These are phyloP conservation scores for Fusarium chuoi DNA, from an alignment of 2,329 filamentous ascomycete genomes.

Conservation along the genomic window DNA sequence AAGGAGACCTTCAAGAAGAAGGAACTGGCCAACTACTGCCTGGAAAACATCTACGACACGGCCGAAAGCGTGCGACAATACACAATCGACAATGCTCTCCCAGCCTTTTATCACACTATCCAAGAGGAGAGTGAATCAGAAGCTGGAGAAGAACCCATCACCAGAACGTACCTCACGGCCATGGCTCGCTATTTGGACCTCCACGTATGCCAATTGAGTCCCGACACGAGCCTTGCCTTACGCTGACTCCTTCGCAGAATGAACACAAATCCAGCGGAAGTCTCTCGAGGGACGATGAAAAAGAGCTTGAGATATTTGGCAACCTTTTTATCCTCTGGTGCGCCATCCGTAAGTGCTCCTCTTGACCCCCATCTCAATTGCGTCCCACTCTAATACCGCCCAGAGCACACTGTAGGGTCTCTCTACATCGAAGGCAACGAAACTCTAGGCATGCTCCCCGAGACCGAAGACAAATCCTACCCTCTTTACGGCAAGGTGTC, in stretches of 20 bases:
- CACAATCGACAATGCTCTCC: slow-evolving; percentile 45
- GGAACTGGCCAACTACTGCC: slow-evolving; percentile 54
- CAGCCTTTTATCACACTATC: slow-evolving; percentile 40
- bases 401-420: slow-evolving; percentile 59
- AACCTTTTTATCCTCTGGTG: slow-evolving; percentile 59
- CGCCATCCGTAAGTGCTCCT: slow-evolving; percentile 54
- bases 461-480: slow-evolving; percentile 49
- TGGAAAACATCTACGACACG: slow-evolving; percentile 51
- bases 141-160: slow-evolving; percentile 17
- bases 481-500: slow-evolving; percentile 53
- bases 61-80: slow-evolving; percentile 51
- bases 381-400: neutral
- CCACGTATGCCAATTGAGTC: slow-evolving; percentile 23
- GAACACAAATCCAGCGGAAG: neutral
- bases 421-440: slow-evolving; percentile 55
- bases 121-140: slow-evolving; percentile 18
- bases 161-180: slow-evolving; percentile 35
- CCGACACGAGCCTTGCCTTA: neutral
- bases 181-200: slow-evolving; percentile 39
- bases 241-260: neutral
- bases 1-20: slow-evolving; percentile 42
- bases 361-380: neutral
- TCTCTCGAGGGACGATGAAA: slow-evolving; percentile 15
- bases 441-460: slow-evolving; percentile 53
- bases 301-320: slow-evolving; percentile 51